These are phyloP conservation scores for Collybiopsis confluens DNA, from an alignment of 768 basidiomycete genomes.

Conservation along the genomic window DNA sequence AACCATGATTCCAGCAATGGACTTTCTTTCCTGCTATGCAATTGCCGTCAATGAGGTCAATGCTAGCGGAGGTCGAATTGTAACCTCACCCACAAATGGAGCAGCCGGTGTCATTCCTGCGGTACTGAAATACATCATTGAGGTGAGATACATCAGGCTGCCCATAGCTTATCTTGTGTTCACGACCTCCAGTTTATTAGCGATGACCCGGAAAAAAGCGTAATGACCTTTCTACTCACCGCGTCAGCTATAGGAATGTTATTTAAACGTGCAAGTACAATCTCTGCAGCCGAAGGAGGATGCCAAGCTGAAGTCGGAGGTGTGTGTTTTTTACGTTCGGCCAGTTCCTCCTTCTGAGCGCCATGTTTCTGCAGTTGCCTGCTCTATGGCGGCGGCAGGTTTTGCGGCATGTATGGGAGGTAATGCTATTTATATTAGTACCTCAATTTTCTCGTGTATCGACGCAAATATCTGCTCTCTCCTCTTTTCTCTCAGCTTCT, in stretches of 20 bases:
- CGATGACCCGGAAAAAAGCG: constrained; percentile 84
- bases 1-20: constrained; percentile 88
- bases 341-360: not conserved
- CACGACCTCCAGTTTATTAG: constrained; percentile 63
- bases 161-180: too few relatives aligned
- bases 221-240: constrained; percentile 87
- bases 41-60: constrained; percentile 96
- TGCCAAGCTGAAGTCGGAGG: constrained; percentile 96
- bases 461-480: too few relatives aligned
- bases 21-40: constrained; percentile 91
- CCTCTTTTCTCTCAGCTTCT: constrained; percentile 40
- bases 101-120: constrained; percentile 93
- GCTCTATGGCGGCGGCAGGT: constrained; percentile 92
- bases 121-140: constrained; percentile 84
- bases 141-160: too few relatives aligned
- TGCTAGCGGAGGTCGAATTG: constrained; percentile 88
- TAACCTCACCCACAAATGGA: constrained; percentile 92
- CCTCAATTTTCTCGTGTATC: not conserved
- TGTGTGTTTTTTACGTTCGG: constrained; percentile 19
- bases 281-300: constrained; percentile 92
- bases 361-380: constrained; percentile 57
- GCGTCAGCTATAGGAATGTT: constrained; percentile 91
- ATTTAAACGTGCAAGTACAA: constrained; percentile 96
- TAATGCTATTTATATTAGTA: constrained; percentile 15
- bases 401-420: constrained; percentile 95